Evolutionary conservation across 2,329 filamentous ascomycete species (phyloP).

Genomic region (Exophiala mesophila): DNA sequence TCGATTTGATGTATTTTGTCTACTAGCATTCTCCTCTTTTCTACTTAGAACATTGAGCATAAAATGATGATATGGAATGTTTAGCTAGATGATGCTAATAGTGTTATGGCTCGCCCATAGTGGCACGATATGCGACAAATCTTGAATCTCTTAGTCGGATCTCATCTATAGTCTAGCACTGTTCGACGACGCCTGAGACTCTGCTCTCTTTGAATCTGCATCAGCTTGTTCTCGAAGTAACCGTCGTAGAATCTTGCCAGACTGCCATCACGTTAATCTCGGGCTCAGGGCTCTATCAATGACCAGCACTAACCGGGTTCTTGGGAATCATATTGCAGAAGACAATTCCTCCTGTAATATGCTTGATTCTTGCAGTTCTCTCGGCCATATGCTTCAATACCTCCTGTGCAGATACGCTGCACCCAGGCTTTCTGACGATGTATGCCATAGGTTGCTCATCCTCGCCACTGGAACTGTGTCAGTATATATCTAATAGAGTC

Average conservation of each 20-base stretch:
- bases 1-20: too few relatives aligned
- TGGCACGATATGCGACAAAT: too few relatives aligned
- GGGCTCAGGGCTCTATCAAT: too few relatives aligned
- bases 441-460: conserved; percentile 37
- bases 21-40: too few relatives aligned
- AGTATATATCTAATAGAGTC: neutral
- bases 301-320: conserved; percentile 32
- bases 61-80: too few relatives aligned
- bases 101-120: too few relatives aligned
- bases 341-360: conserved; percentile 41
- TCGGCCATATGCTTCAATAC: conserved; percentile 25
- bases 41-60: too few relatives aligned
- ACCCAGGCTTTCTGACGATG: conserved; percentile 32
- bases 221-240: conserved; percentile 1
- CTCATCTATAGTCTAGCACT: neutral
- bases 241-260: conserved; percentile 43
- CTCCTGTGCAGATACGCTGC: conserved; percentile 33
- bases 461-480: conserved; percentile 10
- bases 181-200: neutral
- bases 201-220: neutral
- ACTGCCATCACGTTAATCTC: too few relatives aligned
- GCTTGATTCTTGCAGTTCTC: conserved; percentile 37
- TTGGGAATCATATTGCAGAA: conserved; percentile 47
- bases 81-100: too few relatives aligned
- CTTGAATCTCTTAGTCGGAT: too few relatives aligned